Percentiles rank a stretch among this genome's conserved stretches.
Evolutionary conservation across 2,329 filamentous ascomycete species (phyloP).

Genomic region (Venturia pyrina): DNA sequence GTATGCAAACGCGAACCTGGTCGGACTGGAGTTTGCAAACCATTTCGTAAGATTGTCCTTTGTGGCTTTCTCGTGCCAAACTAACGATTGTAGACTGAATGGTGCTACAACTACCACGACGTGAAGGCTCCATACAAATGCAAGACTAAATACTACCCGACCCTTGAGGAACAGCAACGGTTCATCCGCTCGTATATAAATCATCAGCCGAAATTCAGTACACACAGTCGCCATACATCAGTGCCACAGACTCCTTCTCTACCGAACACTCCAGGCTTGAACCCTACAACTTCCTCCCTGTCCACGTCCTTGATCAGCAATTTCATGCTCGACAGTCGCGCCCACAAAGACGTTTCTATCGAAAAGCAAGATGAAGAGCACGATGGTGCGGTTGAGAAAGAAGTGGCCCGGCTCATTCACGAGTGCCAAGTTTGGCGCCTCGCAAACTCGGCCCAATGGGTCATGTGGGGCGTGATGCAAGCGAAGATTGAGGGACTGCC

Average conservation of each 20-base stretch:
- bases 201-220: slow-evolving; percentile 60
- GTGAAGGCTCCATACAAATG: slow-evolving; percentile 54
- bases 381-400: slow-evolving; percentile 55
- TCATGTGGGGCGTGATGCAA: slow-evolving; percentile 94
- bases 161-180: slow-evolving; percentile 65
- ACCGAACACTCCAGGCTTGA: slow-evolving; percentile 20
- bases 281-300: slow-evolving; percentile 24
- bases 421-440: slow-evolving; percentile 80
- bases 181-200: slow-evolving; percentile 82
- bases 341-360: slow-evolving; percentile 24
- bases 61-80: neutral
- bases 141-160: slow-evolving; percentile 63
- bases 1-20: slow-evolving; percentile 81
- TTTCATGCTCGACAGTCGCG: slow-evolving; percentile 66
- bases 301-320: slow-evolving; percentile 35
- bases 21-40: slow-evolving; percentile 88
- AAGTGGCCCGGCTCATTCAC: slow-evolving; percentile 60
- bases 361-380: slow-evolving; percentile 41
- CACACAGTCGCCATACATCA: slow-evolving; percentile 33
- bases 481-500: slow-evolving; percentile 73
- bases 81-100: slow-evolving; percentile 55
- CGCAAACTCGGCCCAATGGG: slow-evolving; percentile 83
- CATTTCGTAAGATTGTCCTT: slow-evolving; percentile 60
- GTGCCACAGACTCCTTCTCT: slow-evolving; percentile 15
- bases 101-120: slow-evolving; percentile 96